phyloP scores from a whole-genome alignment of 1,139 yeast genomes.

The Diutina scorzettiae region DNA sequence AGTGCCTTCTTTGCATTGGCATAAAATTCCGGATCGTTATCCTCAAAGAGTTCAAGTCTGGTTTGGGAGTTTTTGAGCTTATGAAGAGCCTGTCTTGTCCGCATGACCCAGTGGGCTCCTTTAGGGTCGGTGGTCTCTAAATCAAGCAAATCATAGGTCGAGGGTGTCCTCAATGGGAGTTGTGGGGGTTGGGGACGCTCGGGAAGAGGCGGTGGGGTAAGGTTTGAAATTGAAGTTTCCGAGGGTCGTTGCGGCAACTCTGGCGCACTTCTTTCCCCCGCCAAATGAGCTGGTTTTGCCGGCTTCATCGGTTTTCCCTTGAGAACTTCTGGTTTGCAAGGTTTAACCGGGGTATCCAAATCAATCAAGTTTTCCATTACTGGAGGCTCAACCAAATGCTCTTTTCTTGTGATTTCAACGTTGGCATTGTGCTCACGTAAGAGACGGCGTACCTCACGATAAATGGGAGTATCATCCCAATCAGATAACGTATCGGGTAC shows the following conservation, averaged over 20 bases:
- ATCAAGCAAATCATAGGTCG: conserved; percentile 17
- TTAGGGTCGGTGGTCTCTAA: conserved; percentile 31
- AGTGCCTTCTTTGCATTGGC: conserved; percentile 8
- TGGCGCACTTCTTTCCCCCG: conserved; percentile 8
- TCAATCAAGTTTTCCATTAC: conserved; percentile 27
- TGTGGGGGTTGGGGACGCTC: conserved; percentile 5
- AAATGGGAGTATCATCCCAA: conserved; percentile 29
- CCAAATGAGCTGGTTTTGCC: background rate
- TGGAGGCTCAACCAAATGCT: no score
- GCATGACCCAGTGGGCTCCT: conserved; percentile 38
- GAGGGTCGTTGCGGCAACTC: conserved; percentile 7
- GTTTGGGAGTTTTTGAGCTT: conserved; percentile 28
- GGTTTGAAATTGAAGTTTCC: conserved; percentile 9
- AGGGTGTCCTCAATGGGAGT: conserved; percentile 3
- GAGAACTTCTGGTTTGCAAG: conserved; percentile 25
- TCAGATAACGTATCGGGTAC: conserved; percentile 60
- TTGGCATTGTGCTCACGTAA: background rate
- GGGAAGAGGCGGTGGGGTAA: conserved; percentile 2
- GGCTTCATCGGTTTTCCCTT: conserved; percentile 13
- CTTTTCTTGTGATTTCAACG: no score
- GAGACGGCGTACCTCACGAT: conserved; percentile 19
- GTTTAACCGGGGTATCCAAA: conserved; percentile 13
- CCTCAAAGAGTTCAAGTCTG: conserved; percentile 24
- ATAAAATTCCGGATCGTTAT: conserved; percentile 23
- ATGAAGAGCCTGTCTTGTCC: conserved; percentile 26